A percentile compares a stretch with the other conserved stretches of the same genome.
phyloP scores from a whole-genome alignment of 768 basidiomycete genomes.

The Mycena kentingensis region DNA sequence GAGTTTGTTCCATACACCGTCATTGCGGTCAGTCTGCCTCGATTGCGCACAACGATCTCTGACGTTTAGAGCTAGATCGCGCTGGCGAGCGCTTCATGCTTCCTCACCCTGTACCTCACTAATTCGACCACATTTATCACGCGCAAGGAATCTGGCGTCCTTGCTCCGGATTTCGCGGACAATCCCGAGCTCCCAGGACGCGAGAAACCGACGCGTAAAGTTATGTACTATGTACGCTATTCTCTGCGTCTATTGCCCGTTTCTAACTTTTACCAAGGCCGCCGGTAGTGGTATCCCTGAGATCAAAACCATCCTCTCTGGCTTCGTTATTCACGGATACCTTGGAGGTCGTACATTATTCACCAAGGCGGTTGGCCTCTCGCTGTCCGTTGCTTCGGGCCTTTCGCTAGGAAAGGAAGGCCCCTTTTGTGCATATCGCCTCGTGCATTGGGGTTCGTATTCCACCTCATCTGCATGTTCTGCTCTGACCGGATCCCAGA shows the following conservation, averaged over 20 bases:
- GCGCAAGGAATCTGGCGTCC: constrained; percentile 83
- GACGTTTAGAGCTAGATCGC: constrained; percentile 1
- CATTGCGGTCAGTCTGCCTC: constrained; percentile 69
- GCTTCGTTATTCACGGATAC: constrained; percentile 97
- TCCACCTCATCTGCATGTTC: constrained; percentile 80
- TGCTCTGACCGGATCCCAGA: constrained; percentile 60
- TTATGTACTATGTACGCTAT: constrained; percentile 78
- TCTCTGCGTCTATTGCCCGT: constrained; percentile 5
- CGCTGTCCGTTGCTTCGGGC: constrained; percentile 90
- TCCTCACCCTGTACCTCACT: constrained; percentile 86
- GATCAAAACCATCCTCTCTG: constrained; percentile 91
- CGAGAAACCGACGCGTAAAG: constrained; percentile 53
- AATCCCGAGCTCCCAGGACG: constrained; percentile 25
- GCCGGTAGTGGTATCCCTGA: constrained; percentile 97
- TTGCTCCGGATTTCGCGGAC: constrained; percentile 48
- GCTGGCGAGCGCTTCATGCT: constrained; percentile 32
- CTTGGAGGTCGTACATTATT: constrained; percentile 88
- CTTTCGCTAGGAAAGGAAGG: constrained; percentile 67
- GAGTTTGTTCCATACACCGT: constrained; percentile 71
- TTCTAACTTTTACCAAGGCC: constrained; percentile 50
- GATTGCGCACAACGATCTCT: no score
- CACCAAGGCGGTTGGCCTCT: constrained; percentile 86
- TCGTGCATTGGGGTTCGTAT: constrained; percentile 51
- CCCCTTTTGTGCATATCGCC: constrained; percentile 27
- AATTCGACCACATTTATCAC: constrained; percentile 87